phyloP scores from a whole-genome alignment of 2,329 filamentous ascomycete genomes.

The Phialocephala subalpina region DNA sequence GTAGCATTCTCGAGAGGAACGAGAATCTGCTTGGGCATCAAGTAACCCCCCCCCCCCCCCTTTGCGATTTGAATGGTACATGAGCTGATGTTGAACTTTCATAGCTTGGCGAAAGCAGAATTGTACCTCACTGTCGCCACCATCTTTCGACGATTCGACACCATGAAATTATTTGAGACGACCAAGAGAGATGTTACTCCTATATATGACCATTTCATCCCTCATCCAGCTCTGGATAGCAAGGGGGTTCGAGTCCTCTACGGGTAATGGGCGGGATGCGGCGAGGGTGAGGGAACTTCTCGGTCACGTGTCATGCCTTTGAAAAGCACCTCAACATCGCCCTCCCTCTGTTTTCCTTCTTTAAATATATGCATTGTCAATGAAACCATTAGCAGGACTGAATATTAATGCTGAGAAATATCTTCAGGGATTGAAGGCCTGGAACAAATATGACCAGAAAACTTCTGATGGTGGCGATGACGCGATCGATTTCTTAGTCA shows the following conservation, averaged over 20 bases:
- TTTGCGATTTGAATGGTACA: not conserved
- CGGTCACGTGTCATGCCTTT: not conserved
- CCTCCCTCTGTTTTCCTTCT: not conserved
- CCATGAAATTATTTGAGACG: constrained; percentile 7
- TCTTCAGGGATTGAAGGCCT: not conserved
- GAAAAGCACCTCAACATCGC: not conserved
- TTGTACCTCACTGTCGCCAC: not conserved
- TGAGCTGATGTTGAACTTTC: not conserved
- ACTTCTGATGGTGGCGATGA: not conserved
- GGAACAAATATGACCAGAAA: not conserved
- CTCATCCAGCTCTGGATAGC: constrained; percentile 1
- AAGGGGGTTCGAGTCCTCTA: constrained; percentile 5
- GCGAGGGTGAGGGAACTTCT: not conserved
- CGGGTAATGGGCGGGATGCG: not conserved
- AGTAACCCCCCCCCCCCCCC: constrained; percentile 12
- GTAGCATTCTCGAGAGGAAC: constrained; percentile 37
- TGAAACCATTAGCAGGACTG: not conserved
- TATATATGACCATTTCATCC: not conserved
- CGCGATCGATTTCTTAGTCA: constrained; percentile 11
- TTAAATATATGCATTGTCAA: not conserved
- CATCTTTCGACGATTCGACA: constrained; percentile 5
- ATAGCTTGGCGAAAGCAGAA: constrained; percentile 5
- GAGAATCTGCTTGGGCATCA: constrained; percentile 28
- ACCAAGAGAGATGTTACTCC: not conserved
- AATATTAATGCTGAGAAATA: not conserved